Conservation (phyloP, 1,139 yeast genomes). For the Magnusiomyces paraingens region DNA sequence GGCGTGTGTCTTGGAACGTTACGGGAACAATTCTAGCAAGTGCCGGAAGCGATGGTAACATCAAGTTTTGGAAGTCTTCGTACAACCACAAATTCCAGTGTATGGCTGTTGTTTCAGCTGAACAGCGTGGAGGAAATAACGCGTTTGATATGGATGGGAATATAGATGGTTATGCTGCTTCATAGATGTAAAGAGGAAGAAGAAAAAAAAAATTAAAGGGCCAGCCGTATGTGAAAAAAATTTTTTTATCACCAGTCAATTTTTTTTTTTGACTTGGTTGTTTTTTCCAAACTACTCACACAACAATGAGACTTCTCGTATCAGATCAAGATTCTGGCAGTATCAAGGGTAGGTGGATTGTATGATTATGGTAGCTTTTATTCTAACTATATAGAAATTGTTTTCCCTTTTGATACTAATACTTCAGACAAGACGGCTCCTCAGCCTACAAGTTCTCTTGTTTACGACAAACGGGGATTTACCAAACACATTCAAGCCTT, state of each 20-base stretch:
- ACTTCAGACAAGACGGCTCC: constrained; percentile 29
- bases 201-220: too few species aligned
- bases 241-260: not conserved
- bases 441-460: constrained; percentile 24
- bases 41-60: constrained; percentile 93
- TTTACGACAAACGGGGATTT: constrained; percentile 26
- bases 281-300: not conserved
- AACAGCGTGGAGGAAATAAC: constrained; percentile 26
- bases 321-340: constrained; percentile 36
- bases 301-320: constrained; percentile 33
- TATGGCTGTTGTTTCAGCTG: constrained; percentile 80
- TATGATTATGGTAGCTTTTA: not conserved
- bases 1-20: constrained; percentile 93
- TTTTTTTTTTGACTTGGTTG: not conserved
- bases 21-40: constrained; percentile 85
- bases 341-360: constrained; percentile 26
- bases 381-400: constrained; percentile 20
- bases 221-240: not conserved
- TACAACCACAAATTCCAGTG: constrained; percentile 86
- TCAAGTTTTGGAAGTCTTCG: constrained; percentile 85
- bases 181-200: too few species aligned
- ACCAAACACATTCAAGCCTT: constrained; percentile 26
- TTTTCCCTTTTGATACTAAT: constrained; percentile 28
- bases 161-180: too few species aligned
- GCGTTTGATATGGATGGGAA: too few species aligned